A percentile compares a stretch with the other conserved stretches of the same genome.
phyloP scores from a whole-genome alignment of 371 early-diverging fungal genomes.

The Choanephora cucurbitarum region DNA sequence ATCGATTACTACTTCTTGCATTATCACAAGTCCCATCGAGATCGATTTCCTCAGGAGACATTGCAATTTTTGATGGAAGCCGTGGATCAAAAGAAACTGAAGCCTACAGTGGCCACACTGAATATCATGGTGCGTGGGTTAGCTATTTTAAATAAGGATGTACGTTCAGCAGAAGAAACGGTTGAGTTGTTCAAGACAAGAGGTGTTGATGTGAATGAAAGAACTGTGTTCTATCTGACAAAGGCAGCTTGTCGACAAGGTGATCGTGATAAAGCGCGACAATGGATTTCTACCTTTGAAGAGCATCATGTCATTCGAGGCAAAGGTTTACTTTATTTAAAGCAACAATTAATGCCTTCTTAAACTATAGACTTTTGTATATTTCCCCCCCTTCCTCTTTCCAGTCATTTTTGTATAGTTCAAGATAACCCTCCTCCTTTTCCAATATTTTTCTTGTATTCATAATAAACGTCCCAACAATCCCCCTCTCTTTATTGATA shows the following conservation, averaged over 20 bases:
- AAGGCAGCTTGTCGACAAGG: slow-evolving; percentile 23
- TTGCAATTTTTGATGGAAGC: slow-evolving; percentile 32
- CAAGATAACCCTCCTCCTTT: too few relatives aligned
- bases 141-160: slow-evolving; percentile 33
- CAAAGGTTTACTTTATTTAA: slow-evolving; percentile 18
- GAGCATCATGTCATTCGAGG: slow-evolving; percentile 14
- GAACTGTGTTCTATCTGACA: slow-evolving; percentile 38
- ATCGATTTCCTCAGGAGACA: slow-evolving; percentile 18
- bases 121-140: slow-evolving; percentile 48
- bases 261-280: slow-evolving; percentile 18
- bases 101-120: slow-evolving; percentile 29
- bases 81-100: slow-evolving; percentile 18
- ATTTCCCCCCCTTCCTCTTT: background rate
- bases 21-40: slow-evolving; percentile 20
- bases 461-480: too few relatives aligned
- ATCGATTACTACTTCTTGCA: slow-evolving; percentile 46
- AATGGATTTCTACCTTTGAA: slow-evolving; percentile 34
- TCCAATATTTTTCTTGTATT: background rate
- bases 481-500: too few relatives aligned
- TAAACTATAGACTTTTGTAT: background rate
- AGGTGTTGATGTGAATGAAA: slow-evolving; percentile 33
- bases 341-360: slow-evolving; percentile 4
- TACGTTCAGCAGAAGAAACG: slow-evolving; percentile 32
- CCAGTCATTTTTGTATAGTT: background rate
- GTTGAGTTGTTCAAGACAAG: slow-evolving; percentile 21